Conservation (phyloP, 1,284 basidiomycete species). For the Xerocomus alliaceus region DNA sequence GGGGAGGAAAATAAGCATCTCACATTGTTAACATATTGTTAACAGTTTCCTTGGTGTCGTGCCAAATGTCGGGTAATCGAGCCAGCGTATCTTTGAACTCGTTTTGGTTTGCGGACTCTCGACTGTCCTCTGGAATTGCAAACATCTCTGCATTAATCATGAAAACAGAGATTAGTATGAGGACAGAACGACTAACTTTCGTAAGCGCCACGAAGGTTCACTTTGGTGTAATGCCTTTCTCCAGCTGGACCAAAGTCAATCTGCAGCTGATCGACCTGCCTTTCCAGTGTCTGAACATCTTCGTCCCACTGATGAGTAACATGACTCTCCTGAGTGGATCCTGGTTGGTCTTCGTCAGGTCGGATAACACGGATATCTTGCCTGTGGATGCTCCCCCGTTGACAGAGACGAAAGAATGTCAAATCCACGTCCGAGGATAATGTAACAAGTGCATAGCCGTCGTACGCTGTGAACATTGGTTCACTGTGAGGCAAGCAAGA, state of each 20-base stretch:
- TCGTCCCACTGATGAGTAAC: slow-evolving; percentile 47
- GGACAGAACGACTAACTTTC: slow-evolving; percentile 47
- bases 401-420: slow-evolving; percentile 55
- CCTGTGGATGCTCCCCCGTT: slow-evolving; percentile 55
- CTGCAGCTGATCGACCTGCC: slow-evolving; percentile 29
- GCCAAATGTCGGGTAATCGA: slow-evolving; percentile 61
- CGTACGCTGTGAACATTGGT: slow-evolving; percentile 40
- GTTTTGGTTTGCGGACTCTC: slow-evolving; percentile 45
- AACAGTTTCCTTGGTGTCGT: slow-evolving; percentile 51
- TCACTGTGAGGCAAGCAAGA: slow-evolving; percentile 50
- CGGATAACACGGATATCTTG: slow-evolving; percentile 45
- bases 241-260: slow-evolving; percentile 55
- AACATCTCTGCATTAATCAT: slow-evolving; percentile 48
- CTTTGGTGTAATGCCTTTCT: slow-evolving; percentile 49
- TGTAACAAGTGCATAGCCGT: slow-evolving; percentile 54
- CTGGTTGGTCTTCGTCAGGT: slow-evolving; percentile 8
- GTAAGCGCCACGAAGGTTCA: slow-evolving; percentile 59
- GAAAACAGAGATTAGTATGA: slow-evolving; percentile 1
- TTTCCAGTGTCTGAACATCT: slow-evolving; percentile 50
- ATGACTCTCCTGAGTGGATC: slow-evolving; percentile 1
- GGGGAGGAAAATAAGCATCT: slow-evolving; percentile 26
- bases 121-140: slow-evolving; percentile 33
- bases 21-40: slow-evolving; percentile 66
- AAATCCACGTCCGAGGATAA: slow-evolving; percentile 44
- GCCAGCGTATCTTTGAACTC: slow-evolving; percentile 56